Evolutionary conservation across 2,329 filamentous ascomycete genomes (phyloP).

Genomic region (Knufia fluminis): DNA sequence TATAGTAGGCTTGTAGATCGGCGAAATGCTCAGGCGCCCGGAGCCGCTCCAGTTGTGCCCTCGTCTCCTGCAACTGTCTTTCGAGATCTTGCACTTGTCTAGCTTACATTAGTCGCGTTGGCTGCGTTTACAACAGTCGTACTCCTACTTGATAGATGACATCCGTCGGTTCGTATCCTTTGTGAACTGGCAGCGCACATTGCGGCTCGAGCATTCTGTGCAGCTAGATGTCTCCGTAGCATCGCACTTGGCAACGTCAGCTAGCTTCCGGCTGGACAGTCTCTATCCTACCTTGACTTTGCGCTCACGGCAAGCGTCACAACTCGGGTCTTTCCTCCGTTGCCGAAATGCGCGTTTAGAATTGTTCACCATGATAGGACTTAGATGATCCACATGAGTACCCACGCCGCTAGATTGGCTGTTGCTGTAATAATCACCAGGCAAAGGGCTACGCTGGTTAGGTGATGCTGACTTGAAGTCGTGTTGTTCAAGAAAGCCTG

Average conservation of each 20-base stretch:
- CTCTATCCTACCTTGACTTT: conserved; percentile 50
- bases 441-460: conserved; percentile 28
- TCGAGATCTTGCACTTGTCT: conserved; percentile 91
- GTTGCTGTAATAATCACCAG: conserved; percentile 25
- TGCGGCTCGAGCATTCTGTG: conserved; percentile 92
- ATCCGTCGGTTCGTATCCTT: conserved; percentile 98
- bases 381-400: conserved; percentile 24
- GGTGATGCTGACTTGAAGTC: conserved; percentile 33
- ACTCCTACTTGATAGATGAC: conserved; percentile 84
- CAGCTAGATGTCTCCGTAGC: conserved; percentile 94
- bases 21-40: conserved; percentile 52
- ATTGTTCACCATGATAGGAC: conserved; percentile 50
- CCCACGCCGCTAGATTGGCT: conserved; percentile 11
- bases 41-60: conserved; percentile 68
- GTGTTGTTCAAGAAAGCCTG: conserved; percentile 30
- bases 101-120: conserved; percentile 13
- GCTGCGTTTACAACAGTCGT: neutral
- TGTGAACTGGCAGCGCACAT: conserved; percentile 96
- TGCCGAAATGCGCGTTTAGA: conserved; percentile 94
- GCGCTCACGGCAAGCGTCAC: conserved; percentile 86
- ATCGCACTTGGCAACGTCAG: conserved; percentile 56
- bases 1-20: conserved; percentile 37
- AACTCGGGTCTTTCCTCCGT: conserved; percentile 90
- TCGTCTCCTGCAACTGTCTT: conserved; percentile 73
- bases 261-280: neutral